These are phyloP conservation scores for Candida boleticola DNA, from an alignment of 805 yeast genomes.

Conservation along the genomic window DNA sequence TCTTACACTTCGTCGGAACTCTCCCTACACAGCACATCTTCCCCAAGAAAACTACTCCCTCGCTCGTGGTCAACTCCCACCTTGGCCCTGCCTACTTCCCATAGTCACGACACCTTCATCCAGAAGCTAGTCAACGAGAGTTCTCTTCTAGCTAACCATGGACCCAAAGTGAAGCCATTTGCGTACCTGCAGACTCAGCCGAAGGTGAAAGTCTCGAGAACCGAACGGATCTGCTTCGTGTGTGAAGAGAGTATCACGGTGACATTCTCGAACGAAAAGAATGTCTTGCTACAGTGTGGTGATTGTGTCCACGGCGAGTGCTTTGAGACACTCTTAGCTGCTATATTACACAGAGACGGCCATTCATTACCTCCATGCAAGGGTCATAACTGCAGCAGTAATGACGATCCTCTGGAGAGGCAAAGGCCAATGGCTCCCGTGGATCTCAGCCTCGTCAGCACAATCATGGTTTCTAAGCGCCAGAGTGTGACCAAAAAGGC, in stretches of 20 bases:
- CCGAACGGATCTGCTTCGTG: conserved; percentile 39
- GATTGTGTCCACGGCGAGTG: conserved; percentile 63
- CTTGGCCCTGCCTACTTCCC: too few relatives aligned
- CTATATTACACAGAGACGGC: neutral
- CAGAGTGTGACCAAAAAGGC: neutral
- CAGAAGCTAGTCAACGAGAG: too few relatives aligned
- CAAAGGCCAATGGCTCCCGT: neutral
- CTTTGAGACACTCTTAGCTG: conserved; percentile 26
- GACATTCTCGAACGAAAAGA: conserved; percentile 42
- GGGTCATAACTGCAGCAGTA: neutral
- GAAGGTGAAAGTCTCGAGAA: conserved; percentile 1
- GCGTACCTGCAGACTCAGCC: conserved; percentile 17
- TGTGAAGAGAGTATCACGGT: conserved; percentile 52
- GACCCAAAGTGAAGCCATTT: conserved; percentile 26
- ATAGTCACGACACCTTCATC: too few relatives aligned
- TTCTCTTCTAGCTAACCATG: conserved; percentile 10
- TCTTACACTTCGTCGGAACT: too few relatives aligned
- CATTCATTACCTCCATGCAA: neutral
- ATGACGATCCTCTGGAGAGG: too few relatives aligned
- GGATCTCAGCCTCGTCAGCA: neutral
- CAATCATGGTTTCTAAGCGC: neutral
- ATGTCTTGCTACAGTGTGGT: conserved; percentile 51
- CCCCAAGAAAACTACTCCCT: too few relatives aligned
- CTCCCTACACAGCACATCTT: too few relatives aligned
- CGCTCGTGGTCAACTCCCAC: neutral